phyloP scores from a whole-genome alignment of 225 moss, liverwort and hornwort genomes.

The Physcomitrellopsis africana region DNA sequence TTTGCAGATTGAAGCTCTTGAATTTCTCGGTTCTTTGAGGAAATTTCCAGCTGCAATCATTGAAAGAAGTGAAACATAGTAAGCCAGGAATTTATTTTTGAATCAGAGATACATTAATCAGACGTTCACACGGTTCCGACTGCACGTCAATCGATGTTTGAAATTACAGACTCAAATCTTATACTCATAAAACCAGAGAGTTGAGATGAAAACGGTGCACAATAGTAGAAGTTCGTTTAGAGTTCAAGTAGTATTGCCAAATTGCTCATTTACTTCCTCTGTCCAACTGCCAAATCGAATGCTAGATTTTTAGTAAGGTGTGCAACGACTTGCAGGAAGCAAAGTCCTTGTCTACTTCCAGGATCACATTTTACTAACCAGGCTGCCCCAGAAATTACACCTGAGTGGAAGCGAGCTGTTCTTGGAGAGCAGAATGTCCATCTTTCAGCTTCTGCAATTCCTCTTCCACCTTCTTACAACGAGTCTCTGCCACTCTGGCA shows the following conservation, averaged over 20 bases:
- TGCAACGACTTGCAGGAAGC: neutral
- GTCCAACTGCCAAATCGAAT: neutral
- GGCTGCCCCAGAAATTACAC: slow-evolving; percentile 32
- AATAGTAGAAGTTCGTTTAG: neutral
- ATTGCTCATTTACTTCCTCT: neutral
- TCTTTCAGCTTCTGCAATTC: slow-evolving; percentile 62
- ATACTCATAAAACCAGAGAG: slow-evolving; percentile 5
- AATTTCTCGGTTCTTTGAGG: slow-evolving; percentile 42
- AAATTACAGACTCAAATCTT: no score
- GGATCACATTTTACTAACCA: neutral
- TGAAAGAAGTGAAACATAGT: neutral
- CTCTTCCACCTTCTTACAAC: slow-evolving; percentile 62
- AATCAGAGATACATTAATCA: slow-evolving; percentile 8
- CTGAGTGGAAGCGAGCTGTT: slow-evolving; percentile 51
- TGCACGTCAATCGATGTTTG: no score
- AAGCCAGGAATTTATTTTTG: slow-evolving; percentile 16
- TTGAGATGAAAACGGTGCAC: neutral
- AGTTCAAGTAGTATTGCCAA: neutral
- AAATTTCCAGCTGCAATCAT: slow-evolving; percentile 40
- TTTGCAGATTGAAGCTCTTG: slow-evolving; percentile 40
- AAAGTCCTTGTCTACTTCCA: slow-evolving; percentile 5
- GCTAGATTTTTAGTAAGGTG: neutral
- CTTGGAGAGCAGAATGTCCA: slow-evolving; percentile 42
- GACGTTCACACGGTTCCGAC: neutral
- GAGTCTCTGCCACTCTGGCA: slow-evolving; percentile 70